Evolutionary conservation across 2,329 filamentous ascomycete species (phyloP).

Genomic region (Sarocladium strictum): DNA sequence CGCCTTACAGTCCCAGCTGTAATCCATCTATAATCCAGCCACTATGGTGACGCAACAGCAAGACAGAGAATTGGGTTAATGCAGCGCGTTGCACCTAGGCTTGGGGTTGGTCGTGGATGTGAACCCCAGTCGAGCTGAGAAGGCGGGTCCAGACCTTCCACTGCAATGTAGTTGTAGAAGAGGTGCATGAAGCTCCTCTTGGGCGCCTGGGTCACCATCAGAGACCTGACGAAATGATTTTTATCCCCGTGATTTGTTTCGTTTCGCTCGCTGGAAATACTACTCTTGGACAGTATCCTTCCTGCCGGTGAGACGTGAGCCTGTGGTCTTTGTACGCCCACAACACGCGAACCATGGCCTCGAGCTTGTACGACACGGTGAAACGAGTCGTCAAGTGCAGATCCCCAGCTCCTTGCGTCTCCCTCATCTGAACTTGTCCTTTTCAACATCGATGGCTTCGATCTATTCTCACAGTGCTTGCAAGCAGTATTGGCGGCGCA

Average conservation of each 20-base stretch:
- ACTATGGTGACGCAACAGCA: slow-evolving; percentile 8
- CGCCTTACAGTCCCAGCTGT: background rate
- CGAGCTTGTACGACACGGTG: background rate
- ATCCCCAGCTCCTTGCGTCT: too few species aligned
- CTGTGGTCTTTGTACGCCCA: background rate
- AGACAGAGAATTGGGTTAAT: background rate
- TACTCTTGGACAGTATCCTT: background rate
- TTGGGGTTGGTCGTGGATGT: background rate
- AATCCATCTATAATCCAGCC: slow-evolving; percentile 3
- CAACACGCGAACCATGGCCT: too few species aligned
- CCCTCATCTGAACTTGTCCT: background rate
- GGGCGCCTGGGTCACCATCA: too few species aligned
- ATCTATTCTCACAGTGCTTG: too few species aligned
- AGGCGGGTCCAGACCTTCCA: slow-evolving; percentile 4
- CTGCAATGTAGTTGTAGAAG: too few species aligned
- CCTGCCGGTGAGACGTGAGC: background rate
- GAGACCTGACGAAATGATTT: too few species aligned
- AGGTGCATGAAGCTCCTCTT: background rate
- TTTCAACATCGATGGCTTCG: background rate
- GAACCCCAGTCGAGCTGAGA: slow-evolving; percentile 7
- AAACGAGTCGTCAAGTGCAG: background rate
- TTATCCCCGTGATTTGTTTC: background rate
- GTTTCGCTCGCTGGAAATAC: background rate
- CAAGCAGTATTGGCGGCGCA: too few species aligned
- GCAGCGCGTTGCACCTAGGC: background rate